Conservation (phyloP, 345 rosid genomes). For the Aegle marmelos region DNA sequence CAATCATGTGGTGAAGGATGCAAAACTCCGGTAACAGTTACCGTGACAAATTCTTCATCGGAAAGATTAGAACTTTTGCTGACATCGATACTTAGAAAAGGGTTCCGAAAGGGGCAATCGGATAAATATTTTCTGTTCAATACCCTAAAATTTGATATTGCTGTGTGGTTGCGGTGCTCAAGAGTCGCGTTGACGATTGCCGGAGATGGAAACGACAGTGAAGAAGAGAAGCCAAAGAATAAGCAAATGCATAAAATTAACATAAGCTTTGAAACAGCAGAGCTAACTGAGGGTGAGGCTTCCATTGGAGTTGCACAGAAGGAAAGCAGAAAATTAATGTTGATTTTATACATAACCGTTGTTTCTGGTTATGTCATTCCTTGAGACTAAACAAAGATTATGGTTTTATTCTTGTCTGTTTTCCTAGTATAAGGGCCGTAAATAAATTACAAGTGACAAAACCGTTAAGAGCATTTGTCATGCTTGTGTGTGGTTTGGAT, state of each 20-base stretch:
- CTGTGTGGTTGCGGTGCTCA: conserved; percentile 43
- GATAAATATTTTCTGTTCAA: conserved; percentile 40
- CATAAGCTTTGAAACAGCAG: neutral
- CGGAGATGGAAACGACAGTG: conserved; percentile 22
- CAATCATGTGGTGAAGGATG: conserved; percentile 38
- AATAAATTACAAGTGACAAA: neutral
- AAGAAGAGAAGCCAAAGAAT: conserved; percentile 1
- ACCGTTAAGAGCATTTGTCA: neutral
- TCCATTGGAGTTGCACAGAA: neutral
- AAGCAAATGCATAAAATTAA: neutral
- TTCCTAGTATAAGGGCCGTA: neutral
- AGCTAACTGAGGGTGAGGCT: neutral
- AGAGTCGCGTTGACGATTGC: conserved; percentile 21
- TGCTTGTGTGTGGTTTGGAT: neutral
- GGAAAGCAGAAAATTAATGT: neutral
- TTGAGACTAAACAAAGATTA: neutral
- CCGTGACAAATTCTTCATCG: conserved; percentile 37
- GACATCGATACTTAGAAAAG: conserved; percentile 29
- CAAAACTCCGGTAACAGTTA: conserved; percentile 47
- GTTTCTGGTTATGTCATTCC: neutral
- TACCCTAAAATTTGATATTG: conserved; percentile 46
- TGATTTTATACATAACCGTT: too few species aligned
- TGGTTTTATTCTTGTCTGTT: neutral
- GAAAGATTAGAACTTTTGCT: conserved; percentile 15
- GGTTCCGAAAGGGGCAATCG: conserved; percentile 28